Evolutionary conservation across 768 basidiomycete genomes (phyloP), one percentile per base, ranked within the genome.

Genomic region (Collybia nuda): DNA sequence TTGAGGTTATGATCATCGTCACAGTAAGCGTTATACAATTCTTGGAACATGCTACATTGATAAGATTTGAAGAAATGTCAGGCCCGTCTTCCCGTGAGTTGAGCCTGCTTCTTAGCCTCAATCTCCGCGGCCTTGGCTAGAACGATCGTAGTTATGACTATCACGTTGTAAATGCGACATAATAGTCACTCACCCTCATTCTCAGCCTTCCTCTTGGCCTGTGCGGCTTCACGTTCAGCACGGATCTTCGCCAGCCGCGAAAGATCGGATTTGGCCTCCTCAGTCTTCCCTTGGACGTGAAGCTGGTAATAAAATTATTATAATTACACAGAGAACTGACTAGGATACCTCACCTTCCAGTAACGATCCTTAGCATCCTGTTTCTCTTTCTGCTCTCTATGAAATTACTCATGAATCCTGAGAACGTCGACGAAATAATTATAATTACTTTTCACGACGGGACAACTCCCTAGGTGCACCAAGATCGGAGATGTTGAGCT

Each of bases 351-450:
- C 22, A 90, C 88, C 81, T 95, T 92, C 85, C 86, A 86, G 66
- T 96, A 96, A 21, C 80, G 75, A 22, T 93, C 91, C 63, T 90
- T 82, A 1, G 93, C 90, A 1, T 93, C 93, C 60, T 88, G 79
- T 73, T 93, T 94, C 69, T 95, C 93, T 64, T 94, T 93, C 62
- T 85, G 86, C 63, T 97, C 95, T 56, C 94, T 94, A 54, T 7
- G n/a, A 12, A 24, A 22, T 42, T 5, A 39, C 37, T 45, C 12
- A 11, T 46, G 56, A 22, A 51, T 38, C 41, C 6, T 26, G 23
- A 14, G 46, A 28, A 26, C 18, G 32, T 4, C 5, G 24, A 2
- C 46, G 26, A 14, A 24, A 15, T 23, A 19, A 44, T 12, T 3
- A 23, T 32, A 15, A 44, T 70, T 53, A 84, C 89, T 82, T 77